Percentiles rank a stretch among this genome's conserved stretches.
These are phyloP conservation scores for Elongisporangium undulatum DNA, from an alignment of 352 stramenopile genomes.

Conservation along the genomic window DNA sequence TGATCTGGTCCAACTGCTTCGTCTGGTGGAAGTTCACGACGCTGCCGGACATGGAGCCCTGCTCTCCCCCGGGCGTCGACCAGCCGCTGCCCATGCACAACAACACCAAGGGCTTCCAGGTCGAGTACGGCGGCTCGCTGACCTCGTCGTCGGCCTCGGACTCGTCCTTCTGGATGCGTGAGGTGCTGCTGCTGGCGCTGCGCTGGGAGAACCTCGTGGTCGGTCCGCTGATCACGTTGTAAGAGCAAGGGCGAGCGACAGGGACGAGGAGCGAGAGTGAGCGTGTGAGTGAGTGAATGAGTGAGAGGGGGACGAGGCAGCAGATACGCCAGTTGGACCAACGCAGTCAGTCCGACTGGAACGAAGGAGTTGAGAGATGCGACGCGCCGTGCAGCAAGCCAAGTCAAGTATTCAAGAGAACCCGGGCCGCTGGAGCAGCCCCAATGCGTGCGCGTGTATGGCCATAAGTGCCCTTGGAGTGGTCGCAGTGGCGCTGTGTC, in stretches of 20 bases:
- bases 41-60: conserved; percentile 23
- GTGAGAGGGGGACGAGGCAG: background rate
- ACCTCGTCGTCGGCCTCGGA: conserved; percentile 31
- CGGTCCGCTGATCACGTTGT: conserved; percentile 44
- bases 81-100: background rate
- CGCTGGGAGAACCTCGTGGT: conserved; percentile 53
- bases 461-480: conserved; percentile 18
- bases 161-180: conserved; percentile 53
- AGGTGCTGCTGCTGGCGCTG: conserved; percentile 46
- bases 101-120: conserved; percentile 30
- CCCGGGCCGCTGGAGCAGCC: background rate
- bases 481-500: conserved; percentile 25
- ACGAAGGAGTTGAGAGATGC: background rate
- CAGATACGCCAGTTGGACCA: background rate
- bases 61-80: background rate
- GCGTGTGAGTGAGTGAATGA: background rate
- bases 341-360: background rate
- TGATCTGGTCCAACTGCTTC: conserved; percentile 64
- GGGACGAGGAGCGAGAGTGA: background rate
- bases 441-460: conserved; percentile 10
- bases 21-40: conserved; percentile 64
- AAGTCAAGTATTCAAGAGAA: background rate
- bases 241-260: background rate
- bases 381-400: background rate
- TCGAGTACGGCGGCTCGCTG: conserved; percentile 51